phyloP scores from a whole-genome alignment of 495 filamentous ascomycete genomes.

The Acidomyces sp. region DNA sequence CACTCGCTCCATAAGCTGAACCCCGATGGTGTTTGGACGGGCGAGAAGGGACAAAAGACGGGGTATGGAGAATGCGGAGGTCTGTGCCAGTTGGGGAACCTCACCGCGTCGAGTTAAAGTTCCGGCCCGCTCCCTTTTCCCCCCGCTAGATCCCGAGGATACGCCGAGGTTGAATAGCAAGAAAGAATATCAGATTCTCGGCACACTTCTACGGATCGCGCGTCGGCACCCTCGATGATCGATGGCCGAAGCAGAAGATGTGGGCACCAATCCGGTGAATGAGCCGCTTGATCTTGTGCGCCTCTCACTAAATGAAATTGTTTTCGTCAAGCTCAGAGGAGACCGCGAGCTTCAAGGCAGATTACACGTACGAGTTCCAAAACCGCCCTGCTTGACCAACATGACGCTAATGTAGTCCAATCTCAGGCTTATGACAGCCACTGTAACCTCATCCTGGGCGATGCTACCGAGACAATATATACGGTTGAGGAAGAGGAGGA shows the following conservation, averaged over 20 bases:
- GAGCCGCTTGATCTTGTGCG: slow-evolving; percentile 93
- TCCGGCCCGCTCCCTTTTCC: no score
- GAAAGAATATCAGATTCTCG: no score
- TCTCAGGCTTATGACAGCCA: slow-evolving; percentile 90
- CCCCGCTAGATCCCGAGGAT: no score
- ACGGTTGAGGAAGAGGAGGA: slow-evolving; percentile 70
- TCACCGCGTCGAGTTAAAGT: no score
- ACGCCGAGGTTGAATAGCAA: no score
- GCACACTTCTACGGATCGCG: no score
- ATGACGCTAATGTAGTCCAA: neutral
- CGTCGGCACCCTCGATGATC: slow-evolving; percentile 8
- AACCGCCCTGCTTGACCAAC: neutral
- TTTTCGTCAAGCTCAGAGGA: slow-evolving; percentile 91
- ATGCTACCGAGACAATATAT: slow-evolving; percentile 96
- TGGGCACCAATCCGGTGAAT: slow-evolving; percentile 46
- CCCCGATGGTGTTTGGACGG: neutral
- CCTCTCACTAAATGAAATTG: slow-evolving; percentile 83
- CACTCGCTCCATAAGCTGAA: neutral
- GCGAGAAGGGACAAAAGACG: no score
- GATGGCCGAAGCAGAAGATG: slow-evolving; percentile 23
- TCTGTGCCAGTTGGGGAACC: no score
- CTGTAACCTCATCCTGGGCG: slow-evolving; percentile 94
- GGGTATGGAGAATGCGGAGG: no score
- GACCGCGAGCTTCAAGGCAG: slow-evolving; percentile 91
- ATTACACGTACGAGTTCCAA: slow-evolving; percentile 56